These are phyloP conservation scores for Coniella vitis DNA, from an alignment of 2,329 filamentous ascomycete genomes.

Conservation along the genomic window DNA sequence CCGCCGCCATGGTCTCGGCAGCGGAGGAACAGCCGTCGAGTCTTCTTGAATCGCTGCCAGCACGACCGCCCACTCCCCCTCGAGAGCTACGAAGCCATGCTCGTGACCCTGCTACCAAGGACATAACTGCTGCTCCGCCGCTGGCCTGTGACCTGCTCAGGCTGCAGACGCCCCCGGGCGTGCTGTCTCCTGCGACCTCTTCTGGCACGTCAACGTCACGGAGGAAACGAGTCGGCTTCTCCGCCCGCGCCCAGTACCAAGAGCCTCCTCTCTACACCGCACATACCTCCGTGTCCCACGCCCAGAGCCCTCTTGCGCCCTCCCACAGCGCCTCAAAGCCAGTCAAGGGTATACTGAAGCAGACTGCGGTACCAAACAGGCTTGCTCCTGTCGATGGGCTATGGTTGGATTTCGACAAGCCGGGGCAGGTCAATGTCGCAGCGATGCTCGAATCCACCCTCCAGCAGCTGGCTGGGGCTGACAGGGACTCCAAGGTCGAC, in stretches of 20 bases:
- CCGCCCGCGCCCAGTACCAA: conserved; percentile 48
- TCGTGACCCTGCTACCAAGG: conserved; percentile 27
- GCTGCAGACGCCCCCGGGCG: conserved; percentile 47
- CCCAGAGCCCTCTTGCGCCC: conserved; percentile 33
- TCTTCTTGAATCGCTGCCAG: conserved; percentile 45
- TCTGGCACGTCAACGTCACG: conserved; percentile 37
- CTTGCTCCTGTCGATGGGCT: conserved; percentile 36
- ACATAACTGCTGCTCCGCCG: conserved; percentile 27
- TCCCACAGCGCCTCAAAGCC: conserved; percentile 36
- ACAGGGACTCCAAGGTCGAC: conserved; percentile 69
- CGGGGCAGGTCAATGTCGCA: conserved; percentile 49
- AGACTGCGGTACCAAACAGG: conserved; percentile 43
- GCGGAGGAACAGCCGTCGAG: conserved; percentile 24
- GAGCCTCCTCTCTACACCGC: conserved; percentile 42
- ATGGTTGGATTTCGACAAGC: conserved; percentile 32
- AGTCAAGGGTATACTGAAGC: conserved; percentile 71
- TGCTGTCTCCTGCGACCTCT: conserved; percentile 35
- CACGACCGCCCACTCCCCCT: conserved; percentile 63
- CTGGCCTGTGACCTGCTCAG: conserved; percentile 32
- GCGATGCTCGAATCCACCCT: conserved; percentile 81
- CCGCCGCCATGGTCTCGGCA: conserved; percentile 14
- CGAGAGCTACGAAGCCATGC: conserved; percentile 40
- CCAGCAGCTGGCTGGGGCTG: conserved; percentile 70
- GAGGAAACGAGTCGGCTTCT: conserved; percentile 53
- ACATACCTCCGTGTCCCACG: conserved; percentile 30